phyloP scores from a whole-genome alignment of 768 basidiomycete species.

The Termitomyces sp. region DNA sequence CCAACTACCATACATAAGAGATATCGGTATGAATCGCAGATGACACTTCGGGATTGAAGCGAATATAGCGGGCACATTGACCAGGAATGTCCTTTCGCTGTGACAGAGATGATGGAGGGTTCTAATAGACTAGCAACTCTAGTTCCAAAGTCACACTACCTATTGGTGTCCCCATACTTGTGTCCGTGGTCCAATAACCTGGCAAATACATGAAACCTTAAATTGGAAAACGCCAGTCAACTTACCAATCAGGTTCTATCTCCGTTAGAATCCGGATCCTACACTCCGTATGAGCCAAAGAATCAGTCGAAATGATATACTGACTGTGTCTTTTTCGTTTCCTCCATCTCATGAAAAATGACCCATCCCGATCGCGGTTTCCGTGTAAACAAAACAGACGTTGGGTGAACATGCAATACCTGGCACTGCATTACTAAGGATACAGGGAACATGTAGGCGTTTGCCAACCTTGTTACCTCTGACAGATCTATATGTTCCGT shows the following conservation, averaged over 20 bases:
- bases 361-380: slow-evolving; percentile 92
- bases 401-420: slow-evolving; percentile 88
- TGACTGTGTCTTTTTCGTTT: slow-evolving; percentile 91
- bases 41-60: too few relatives aligned
- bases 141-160: not conserved
- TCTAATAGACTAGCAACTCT: too few relatives aligned
- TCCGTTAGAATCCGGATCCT: slow-evolving; percentile 93
- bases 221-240: not conserved
- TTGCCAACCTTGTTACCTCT: slow-evolving; percentile 71
- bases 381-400: slow-evolving; percentile 89
- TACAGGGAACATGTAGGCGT: not conserved
- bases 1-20: too few relatives aligned
- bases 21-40: too few relatives aligned
- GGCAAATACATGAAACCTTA: not conserved
- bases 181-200: slow-evolving; percentile 33
- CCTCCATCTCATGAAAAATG: slow-evolving; percentile 92
- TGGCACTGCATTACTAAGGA: slow-evolving; percentile 22
- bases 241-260: slow-evolving; percentile 90
- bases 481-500: slow-evolving; percentile 90
- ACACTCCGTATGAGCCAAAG: slow-evolving; percentile 11
- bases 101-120: too few relatives aligned
- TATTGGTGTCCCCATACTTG: slow-evolving; percentile 14
- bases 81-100: too few relatives aligned
- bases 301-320: slow-evolving; percentile 18
- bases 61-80: too few relatives aligned